Evolutionary conservation across 2,329 filamentous ascomycete genomes (phyloP), one percentile per base, ranked within the genome.

Genomic region (Phialocephala sp.): DNA sequence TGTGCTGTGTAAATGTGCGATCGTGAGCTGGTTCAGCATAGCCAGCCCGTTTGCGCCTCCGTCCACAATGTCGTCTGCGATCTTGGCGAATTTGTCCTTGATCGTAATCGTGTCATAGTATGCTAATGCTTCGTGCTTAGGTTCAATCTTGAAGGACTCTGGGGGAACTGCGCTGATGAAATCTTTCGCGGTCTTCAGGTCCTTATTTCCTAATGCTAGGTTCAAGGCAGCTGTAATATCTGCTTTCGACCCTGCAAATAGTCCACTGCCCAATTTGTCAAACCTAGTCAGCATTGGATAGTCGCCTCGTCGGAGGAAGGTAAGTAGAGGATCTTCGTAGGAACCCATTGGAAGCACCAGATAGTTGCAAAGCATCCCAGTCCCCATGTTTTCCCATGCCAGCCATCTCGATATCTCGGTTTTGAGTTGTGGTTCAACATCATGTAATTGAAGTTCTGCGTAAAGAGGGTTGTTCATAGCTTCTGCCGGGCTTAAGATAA

Each of bases 301-400:
- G 66, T 93, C 86, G 41, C 91, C 93, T 43, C 89, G 85, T 60
- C 94, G 88, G 65, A 98, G 81, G 71, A 89, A 92, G 0, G 83
- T 79, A 47, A 98, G 80, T 65, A 94, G 82, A 1, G 85, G 78
- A 74, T 97, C 92, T 66, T 94, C 87, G 71, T 88, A 86, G 20
- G 87, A 77, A 0, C 87, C 91, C 91, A 97, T 97, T 3, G 95
- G 95, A 60, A 97, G 84, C 32, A 93, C 84, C n/a, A 91, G 84
- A 79, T 90, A 90, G 76, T 94, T 89, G 18, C 90, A 85, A 57
- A 98, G 83, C 41, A 98, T 80, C 1, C 95, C 95, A 20, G 89
- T 90, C 14, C 90, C 90, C 92, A 97, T 95, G 66, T 90, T 89
- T 62, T 92, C 92, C 94, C 94, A 99, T 0, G 94, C 94, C 67